These are phyloP conservation scores for Paecilomyces formosus DNA, from an alignment of 2,329 filamentous ascomycete genomes.

Conservation along the genomic window DNA sequence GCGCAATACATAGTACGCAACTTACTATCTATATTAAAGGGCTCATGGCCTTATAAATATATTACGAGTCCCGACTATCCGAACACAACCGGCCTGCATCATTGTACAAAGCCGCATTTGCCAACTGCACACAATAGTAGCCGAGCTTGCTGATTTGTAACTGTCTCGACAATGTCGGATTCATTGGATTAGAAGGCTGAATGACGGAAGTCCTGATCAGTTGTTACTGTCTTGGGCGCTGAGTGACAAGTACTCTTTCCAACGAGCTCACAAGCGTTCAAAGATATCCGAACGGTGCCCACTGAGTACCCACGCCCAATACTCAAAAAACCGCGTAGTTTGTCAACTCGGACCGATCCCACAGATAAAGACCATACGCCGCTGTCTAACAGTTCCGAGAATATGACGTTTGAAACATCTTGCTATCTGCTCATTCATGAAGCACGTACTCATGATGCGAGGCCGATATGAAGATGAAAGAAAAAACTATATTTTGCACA, in stretches of 20 bases:
- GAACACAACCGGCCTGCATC: no score
- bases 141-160: no score
- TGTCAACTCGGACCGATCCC: neutral
- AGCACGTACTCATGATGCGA: no score
- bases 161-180: no score
- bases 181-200: no score
- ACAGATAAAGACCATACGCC: neutral
- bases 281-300: neutral
- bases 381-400: neutral
- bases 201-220: no score
- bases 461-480: no score
- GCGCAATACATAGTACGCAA: neutral
- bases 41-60: neutral
- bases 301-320: neutral
- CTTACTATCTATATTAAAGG: no score
- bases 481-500: no score
- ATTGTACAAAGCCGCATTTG: neutral
- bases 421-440: no score
- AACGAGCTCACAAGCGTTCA: slow-evolving; percentile 20
- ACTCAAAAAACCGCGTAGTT: neutral
- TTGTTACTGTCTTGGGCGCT: no score
- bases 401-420: neutral
- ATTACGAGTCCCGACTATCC: slow-evolving; percentile 9
- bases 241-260: no score
- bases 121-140: neutral